Evolutionary conservation across 495 filamentous ascomycete species (phyloP).

Genomic region (Neurospora sp.): DNA sequence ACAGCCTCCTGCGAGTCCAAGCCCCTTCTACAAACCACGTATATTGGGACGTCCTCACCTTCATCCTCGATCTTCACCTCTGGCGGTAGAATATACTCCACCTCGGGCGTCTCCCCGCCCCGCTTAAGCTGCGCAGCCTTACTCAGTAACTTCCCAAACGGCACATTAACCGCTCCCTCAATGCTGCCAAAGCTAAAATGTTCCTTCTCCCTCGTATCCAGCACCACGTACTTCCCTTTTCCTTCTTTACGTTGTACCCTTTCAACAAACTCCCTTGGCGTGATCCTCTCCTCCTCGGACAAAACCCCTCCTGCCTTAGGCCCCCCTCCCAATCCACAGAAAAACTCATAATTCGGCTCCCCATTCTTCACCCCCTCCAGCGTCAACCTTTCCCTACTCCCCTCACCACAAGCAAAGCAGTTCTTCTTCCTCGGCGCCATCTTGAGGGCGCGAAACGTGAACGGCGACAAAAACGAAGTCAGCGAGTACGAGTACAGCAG

Average conservation of each 20-base stretch:
- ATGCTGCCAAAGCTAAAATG: constrained; percentile 78
- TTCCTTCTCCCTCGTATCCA: constrained; percentile 76
- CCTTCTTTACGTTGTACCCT: constrained; percentile 7
- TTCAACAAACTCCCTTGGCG: constrained; percentile 42
- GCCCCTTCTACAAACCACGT: constrained; percentile 75
- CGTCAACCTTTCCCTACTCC: constrained; percentile 43
- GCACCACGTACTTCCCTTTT: constrained; percentile 39
- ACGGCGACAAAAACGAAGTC: constrained; percentile 24
- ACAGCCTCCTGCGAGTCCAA: constrained; percentile 83
- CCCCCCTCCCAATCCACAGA: constrained; percentile 61
- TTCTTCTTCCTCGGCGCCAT: constrained; percentile 54
- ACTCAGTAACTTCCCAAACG: constrained; percentile 50
- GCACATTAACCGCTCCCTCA: constrained; percentile 64
- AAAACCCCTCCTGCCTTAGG: constrained; percentile 69
- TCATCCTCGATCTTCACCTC: background rate
- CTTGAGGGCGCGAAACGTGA: constrained; percentile 61
- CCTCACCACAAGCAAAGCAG: constrained; percentile 67
- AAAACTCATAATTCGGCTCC: constrained; percentile 64
- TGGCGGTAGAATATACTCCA: constrained; percentile 1
- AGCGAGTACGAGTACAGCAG: constrained; percentile 63
- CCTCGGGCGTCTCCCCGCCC: constrained; percentile 6
- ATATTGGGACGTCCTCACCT: constrained; percentile 38
- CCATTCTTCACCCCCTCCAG: constrained; percentile 51
- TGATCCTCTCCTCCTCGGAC: constrained; percentile 64
- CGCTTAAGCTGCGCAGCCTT: constrained; percentile 13